Evolutionary conservation across 2,329 filamentous ascomycete species (phyloP).

Genomic region (Moelleriella libera): DNA sequence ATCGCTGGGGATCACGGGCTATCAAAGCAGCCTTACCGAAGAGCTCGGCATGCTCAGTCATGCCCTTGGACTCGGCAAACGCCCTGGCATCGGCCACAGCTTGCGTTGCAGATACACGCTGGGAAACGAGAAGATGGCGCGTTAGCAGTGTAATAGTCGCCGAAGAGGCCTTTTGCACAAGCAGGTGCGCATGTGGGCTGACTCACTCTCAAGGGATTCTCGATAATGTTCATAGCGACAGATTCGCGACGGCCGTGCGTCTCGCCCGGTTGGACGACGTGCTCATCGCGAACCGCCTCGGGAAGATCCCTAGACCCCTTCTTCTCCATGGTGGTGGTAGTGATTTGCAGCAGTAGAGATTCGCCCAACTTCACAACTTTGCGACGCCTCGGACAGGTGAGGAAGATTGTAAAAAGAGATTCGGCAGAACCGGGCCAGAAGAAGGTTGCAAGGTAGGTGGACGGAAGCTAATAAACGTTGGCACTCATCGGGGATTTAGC

Average conservation of each 20-base stretch:
- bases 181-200: too few relatives aligned
- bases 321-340: slow-evolving; percentile 4
- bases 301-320: slow-evolving; percentile 3
- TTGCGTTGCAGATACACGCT: slow-evolving; percentile 11
- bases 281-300: slow-evolving; percentile 4
- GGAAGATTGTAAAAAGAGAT: too few relatives aligned
- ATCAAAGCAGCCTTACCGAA: slow-evolving; percentile 15
- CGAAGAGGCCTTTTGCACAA: too few relatives aligned
- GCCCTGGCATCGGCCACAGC: slow-evolving; percentile 24
- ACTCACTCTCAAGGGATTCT: slow-evolving; percentile 17
- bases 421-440: too few relatives aligned
- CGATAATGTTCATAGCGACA: slow-evolving; percentile 15
- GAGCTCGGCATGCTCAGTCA: slow-evolving; percentile 30
- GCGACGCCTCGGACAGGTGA: too few relatives aligned
- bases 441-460: too few relatives aligned
- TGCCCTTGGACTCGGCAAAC: slow-evolving; percentile 31
- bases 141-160: neutral
- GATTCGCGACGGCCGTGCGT: slow-evolving; percentile 7
- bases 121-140: neutral
- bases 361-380: too few relatives aligned
- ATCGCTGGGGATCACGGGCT: slow-evolving; percentile 11
- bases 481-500: too few relatives aligned
- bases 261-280: slow-evolving; percentile 1
- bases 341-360: too few relatives aligned
- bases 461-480: too few relatives aligned